phyloP scores from a whole-genome alignment of 2,329 filamentous ascomycete species.

The Fusarium longipes region DNA sequence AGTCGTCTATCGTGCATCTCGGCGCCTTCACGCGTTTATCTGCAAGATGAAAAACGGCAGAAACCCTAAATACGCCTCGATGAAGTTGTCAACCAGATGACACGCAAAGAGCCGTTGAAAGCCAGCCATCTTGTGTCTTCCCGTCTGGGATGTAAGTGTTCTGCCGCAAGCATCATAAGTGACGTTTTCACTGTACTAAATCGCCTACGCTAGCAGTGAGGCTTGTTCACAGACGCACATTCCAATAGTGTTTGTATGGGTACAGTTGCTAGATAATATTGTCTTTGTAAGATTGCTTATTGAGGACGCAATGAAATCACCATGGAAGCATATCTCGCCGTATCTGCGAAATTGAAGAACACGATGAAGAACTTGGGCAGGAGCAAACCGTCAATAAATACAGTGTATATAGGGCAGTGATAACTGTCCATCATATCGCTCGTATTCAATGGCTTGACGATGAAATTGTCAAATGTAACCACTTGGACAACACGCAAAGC shows the following conservation, averaged over 20 bases:
- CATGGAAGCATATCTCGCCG: background rate
- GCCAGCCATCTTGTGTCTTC: conserved; percentile 9
- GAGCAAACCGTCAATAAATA: conserved; percentile 14
- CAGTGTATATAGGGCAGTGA: conserved; percentile 24
- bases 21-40: conserved; percentile 7
- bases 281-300: background rate
- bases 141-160: background rate
- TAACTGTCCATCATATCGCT: conserved; percentile 1
- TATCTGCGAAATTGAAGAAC: too few relatives aligned
- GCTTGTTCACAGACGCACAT: conserved; percentile 17
- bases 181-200: conserved; percentile 22
- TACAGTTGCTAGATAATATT: background rate
- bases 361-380: background rate
- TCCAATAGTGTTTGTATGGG: conserved; percentile 4
- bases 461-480: background rate
- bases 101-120: conserved; percentile 18
- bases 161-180: conserved; percentile 36
- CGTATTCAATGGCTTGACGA: conserved; percentile 12
- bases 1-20: conserved; percentile 6
- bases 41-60: conserved; percentile 19
- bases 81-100: conserved; percentile 6
- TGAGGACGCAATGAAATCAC: background rate
- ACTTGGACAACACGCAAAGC: background rate
- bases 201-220: conserved; percentile 9
- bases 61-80: conserved; percentile 30